phyloP scores from a whole-genome alignment of 805 yeast species.

The Starmerella cellae region DNA sequence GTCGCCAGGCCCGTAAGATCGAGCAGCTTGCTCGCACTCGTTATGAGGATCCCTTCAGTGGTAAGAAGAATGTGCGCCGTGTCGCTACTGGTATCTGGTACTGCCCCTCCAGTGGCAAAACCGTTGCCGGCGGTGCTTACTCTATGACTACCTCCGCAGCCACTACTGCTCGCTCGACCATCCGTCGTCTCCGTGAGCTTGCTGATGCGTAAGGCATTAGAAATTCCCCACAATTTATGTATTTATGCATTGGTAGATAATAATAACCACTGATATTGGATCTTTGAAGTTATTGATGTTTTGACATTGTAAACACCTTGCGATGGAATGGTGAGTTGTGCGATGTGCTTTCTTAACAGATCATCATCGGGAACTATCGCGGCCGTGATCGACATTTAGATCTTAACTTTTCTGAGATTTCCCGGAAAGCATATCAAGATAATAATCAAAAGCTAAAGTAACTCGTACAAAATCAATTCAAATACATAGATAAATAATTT shows the following conservation, averaged over 20 bases:
- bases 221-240: neutral
- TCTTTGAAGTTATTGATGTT: too few relatives aligned
- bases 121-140: slow-evolving; percentile 99
- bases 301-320: too few relatives aligned
- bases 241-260: slow-evolving; percentile 12
- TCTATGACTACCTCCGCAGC: slow-evolving; percentile 97
- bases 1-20: slow-evolving; percentile 99
- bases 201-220: slow-evolving; percentile 76
- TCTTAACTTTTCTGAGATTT: too few relatives aligned
- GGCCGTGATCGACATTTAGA: too few relatives aligned
- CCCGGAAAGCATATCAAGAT: too few relatives aligned
- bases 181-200: slow-evolving; percentile 99
- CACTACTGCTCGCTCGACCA: slow-evolving; percentile 99
- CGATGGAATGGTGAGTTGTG: too few relatives aligned
- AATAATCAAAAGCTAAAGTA: too few relatives aligned
- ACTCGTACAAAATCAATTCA: too few relatives aligned
- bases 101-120: slow-evolving; percentile 88
- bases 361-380: too few relatives aligned
- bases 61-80: slow-evolving; percentile 96
- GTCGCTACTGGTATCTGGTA: slow-evolving; percentile 98
- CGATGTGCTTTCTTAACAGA: too few relatives aligned
- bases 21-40: slow-evolving; percentile 98
- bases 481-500: too few relatives aligned
- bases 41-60: slow-evolving; percentile 99
- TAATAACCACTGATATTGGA: slow-evolving; percentile 1